phyloP scores from a whole-genome alignment of 108 stramenopile species.

The Cyclotella choctawhatcheeana region DNA sequence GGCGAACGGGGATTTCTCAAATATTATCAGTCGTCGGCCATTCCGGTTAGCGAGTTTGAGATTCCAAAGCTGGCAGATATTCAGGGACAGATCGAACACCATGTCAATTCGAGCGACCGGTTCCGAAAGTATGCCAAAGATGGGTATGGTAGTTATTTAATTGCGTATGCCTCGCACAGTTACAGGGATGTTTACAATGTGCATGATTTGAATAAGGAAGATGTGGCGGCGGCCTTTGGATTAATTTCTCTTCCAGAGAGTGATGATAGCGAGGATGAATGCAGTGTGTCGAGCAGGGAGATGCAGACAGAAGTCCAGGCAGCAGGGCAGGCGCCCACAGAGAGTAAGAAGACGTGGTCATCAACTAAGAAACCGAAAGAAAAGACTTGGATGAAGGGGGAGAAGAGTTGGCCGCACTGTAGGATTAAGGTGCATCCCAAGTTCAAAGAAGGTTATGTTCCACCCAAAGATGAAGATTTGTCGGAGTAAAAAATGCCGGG shows the following conservation, averaged over 20 bases:
- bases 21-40: constrained; percentile 46
- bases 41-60: constrained; percentile 49
- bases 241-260: neutral
- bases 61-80: constrained; percentile 41
- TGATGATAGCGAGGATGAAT: constrained; percentile 22
- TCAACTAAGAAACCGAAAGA: constrained; percentile 20
- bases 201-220: constrained; percentile 53
- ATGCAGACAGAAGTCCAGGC: neutral
- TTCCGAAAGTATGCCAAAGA: constrained; percentile 27
- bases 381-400: constrained; percentile 51
- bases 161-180: constrained; percentile 46
- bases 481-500: neutral
- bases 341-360: constrained; percentile 15
- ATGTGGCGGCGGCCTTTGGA: constrained; percentile 46
- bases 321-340: neutral
- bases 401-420: constrained; percentile 49
- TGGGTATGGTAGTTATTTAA: constrained; percentile 39
- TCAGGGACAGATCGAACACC: constrained; percentile 33
- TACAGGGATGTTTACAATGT: constrained; percentile 52
- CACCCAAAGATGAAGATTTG: neutral
- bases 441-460: constrained; percentile 14
- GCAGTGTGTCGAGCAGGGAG: constrained; percentile 3
- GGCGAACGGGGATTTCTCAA: constrained; percentile 49
- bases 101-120: constrained; percentile 20
- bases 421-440: constrained; percentile 46